Evolutionary conservation across 805 yeast species (phyloP).

Genomic region (Yamadazyma sp.): DNA sequence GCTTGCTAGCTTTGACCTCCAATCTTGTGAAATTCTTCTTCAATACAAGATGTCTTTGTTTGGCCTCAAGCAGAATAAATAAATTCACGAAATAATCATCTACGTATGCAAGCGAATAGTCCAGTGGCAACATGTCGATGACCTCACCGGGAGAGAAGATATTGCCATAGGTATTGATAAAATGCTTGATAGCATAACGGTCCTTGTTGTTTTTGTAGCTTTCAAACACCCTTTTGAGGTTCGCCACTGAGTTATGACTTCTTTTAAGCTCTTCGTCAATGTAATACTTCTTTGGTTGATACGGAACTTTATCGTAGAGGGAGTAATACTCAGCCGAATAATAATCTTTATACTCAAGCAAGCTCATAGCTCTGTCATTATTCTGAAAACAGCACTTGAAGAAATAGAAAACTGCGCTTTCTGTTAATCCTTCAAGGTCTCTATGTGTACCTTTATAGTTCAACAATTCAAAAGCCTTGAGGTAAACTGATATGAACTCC

Average conservation of each 20-base stretch:
- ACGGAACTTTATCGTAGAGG: slow-evolving; percentile 21
- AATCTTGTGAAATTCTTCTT: slow-evolving; percentile 30
- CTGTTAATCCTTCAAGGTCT: not conserved
- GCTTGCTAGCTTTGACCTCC: slow-evolving; percentile 23
- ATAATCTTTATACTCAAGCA: slow-evolving; percentile 29
- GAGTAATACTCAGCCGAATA: slow-evolving; percentile 36
- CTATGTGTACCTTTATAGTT: slow-evolving; percentile 1
- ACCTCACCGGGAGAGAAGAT: slow-evolving; percentile 24
- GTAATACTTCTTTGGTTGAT: slow-evolving; percentile 21
- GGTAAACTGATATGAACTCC: slow-evolving; percentile 27
- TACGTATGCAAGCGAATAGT: slow-evolving; percentile 29
- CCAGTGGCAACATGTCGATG: slow-evolving; percentile 29
- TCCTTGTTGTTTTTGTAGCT: slow-evolving; percentile 18
- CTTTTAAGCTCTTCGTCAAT: slow-evolving; percentile 2
- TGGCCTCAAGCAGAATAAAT: slow-evolving; percentile 21
- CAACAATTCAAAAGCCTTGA: slow-evolving; percentile 36
- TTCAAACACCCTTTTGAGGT: slow-evolving; percentile 19
- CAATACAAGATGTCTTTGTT: slow-evolving; percentile 19
- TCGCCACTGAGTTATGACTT: not conserved
- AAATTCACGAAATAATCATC: slow-evolving; percentile 25
- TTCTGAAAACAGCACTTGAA: slow-evolving; percentile 11
- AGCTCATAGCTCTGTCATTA: slow-evolving; percentile 5
- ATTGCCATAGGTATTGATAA: slow-evolving; percentile 25
- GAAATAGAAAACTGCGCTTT: slow-evolving; percentile 5
- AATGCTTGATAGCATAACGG: slow-evolving; percentile 28